Evolutionary conservation across 768 basidiomycete species (phyloP).

Genomic region (Mycena polygramma): DNA sequence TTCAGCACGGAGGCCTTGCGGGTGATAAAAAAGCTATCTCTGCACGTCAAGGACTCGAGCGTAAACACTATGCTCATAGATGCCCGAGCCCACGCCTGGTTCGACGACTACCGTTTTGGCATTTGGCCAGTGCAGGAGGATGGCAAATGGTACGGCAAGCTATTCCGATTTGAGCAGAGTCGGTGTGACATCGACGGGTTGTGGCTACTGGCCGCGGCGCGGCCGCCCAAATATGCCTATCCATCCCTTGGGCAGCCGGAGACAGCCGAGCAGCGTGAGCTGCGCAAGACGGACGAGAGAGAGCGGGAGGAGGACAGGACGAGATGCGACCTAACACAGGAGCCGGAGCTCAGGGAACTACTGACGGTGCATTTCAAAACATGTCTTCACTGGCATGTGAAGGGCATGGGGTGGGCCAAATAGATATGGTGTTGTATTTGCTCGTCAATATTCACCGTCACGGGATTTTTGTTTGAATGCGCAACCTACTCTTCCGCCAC

Average conservation of each 20-base stretch:
- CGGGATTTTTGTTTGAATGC: too few relatives aligned
- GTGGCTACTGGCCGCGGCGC: neutral
- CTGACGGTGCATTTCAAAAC: slow-evolving; percentile 16
- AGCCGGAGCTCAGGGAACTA: neutral
- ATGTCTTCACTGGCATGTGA: slow-evolving; percentile 19
- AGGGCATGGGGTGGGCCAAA: slow-evolving; percentile 18
- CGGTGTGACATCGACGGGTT: neutral
- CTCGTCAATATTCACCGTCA: too few relatives aligned
- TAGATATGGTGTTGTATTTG: neutral
- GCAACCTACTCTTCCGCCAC: too few relatives aligned
- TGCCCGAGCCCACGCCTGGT: slow-evolving; percentile 6
- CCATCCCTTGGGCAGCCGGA: neutral
- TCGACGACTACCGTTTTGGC: slow-evolving; percentile 14
- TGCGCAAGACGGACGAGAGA: neutral
- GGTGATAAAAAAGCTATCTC: neutral
- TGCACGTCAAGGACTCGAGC: neutral
- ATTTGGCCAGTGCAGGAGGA: slow-evolving; percentile 5
- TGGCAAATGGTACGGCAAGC: slow-evolving; percentile 4
- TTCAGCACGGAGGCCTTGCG: neutral
- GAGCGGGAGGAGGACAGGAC: slow-evolving; percentile 8
- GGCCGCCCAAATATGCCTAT: neutral
- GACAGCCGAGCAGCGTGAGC: neutral
- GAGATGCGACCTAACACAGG: neutral
- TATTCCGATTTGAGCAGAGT: slow-evolving; percentile 6
- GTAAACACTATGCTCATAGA: slow-evolving; percentile 17